Percentiles rank a stretch among this genome's conserved stretches.
These are phyloP conservation scores for Boletus sensibilis DNA, from an alignment of 768 basidiomycete species.

Conservation along the genomic window DNA sequence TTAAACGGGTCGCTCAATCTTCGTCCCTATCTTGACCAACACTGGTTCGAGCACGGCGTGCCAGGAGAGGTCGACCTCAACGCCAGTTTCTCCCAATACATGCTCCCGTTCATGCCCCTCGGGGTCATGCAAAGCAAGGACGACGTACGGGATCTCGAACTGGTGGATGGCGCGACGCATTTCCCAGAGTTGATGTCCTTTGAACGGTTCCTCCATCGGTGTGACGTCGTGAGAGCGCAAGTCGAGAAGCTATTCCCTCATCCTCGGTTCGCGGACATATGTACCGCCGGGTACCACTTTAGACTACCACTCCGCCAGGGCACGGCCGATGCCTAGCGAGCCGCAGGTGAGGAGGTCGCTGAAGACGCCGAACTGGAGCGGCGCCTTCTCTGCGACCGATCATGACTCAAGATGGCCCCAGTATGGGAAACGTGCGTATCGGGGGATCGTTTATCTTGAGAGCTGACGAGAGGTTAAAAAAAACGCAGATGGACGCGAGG, in stretches of 20 bases:
- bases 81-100: conserved; percentile 44
- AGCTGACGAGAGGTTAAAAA: neutral
- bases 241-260: conserved; percentile 35
- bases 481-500: conserved; percentile 33
- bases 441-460: neutral
- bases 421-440: conserved; percentile 39
- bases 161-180: conserved; percentile 40
- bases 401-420: conserved; percentile 23
- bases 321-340: conserved; percentile 25
- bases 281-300: conserved; percentile 18
- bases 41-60: conserved; percentile 47
- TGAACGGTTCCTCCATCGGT: conserved; percentile 46
- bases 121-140: conserved; percentile 9
- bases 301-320: conserved; percentile 21
- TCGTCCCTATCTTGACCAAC: conserved; percentile 45
- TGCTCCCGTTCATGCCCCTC: conserved; percentile 48
- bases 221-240: conserved; percentile 37
- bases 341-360: neutral
- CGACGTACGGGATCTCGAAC: conserved; percentile 25
- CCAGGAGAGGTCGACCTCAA: conserved; percentile 39
- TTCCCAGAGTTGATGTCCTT: conserved; percentile 41
- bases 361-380: neutral
- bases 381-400: conserved; percentile 9
- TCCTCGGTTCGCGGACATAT: conserved; percentile 46
- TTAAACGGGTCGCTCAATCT: conserved; percentile 52